These are phyloP conservation scores for Aspergillus steynii DNA, from an alignment of 495 filamentous ascomycete species.

Conservation along the genomic window DNA sequence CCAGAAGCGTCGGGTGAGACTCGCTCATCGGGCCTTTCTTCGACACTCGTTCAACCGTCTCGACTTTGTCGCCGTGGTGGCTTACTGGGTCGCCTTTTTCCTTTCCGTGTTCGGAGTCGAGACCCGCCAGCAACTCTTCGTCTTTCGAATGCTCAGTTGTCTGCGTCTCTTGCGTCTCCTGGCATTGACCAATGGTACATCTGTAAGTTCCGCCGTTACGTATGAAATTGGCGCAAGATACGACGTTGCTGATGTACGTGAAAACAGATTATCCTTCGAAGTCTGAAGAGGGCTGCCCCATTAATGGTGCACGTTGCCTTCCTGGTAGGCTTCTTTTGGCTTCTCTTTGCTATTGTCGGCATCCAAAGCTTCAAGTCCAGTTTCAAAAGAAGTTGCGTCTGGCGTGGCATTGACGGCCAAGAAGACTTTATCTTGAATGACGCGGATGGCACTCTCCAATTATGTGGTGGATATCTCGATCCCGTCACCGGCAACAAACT, in stretches of 20 bases:
- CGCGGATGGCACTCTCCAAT: constrained; percentile 60
- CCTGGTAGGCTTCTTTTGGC: constrained; percentile 97
- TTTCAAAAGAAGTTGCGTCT: constrained; percentile 82
- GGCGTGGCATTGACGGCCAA: constrained; percentile 59
- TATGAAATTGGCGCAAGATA: too few species aligned
- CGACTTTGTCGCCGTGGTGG: constrained; percentile 94
- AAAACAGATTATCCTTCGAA: constrained; percentile 79
- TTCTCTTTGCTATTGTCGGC: constrained; percentile 94
- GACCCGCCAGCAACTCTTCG: constrained; percentile 66
- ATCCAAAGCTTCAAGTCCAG: constrained; percentile 98
- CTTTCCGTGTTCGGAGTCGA: constrained; percentile 70
- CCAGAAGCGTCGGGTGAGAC: constrained; percentile 77
- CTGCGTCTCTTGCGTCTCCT: constrained; percentile 88
- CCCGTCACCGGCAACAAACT: constrained; percentile 51
- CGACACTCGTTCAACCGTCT: constrained; percentile 93
- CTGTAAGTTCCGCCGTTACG: constrained; percentile 47
- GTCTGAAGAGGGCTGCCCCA: constrained; percentile 92
- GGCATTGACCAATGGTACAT: constrained; percentile 85
- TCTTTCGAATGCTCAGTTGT: constrained; percentile 96
- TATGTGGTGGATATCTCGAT: constrained; percentile 83
- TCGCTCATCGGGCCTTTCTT: constrained; percentile 90
- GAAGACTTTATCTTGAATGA: constrained; percentile 43
- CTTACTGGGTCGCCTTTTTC: constrained; percentile 87
- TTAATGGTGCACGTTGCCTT: constrained; percentile 94
- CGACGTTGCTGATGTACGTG: constrained; percentile 14